These are phyloP conservation scores for Aegilops longissima DNA, from an alignment of 176 grass and related monocot genomes.

Conservation along the genomic window DNA sequence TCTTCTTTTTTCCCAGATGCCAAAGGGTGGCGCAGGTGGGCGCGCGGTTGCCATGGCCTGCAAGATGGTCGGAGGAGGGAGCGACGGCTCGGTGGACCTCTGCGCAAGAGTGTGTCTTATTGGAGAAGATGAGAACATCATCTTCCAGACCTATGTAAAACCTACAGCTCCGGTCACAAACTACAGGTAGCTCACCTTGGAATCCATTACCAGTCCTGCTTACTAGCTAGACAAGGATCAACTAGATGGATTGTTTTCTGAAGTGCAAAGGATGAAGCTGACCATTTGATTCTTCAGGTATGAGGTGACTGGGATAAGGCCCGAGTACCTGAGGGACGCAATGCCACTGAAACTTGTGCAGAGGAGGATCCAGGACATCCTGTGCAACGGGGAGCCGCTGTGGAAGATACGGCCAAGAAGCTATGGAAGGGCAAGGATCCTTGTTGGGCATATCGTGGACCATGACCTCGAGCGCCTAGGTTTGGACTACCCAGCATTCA, in stretches of 20 bases:
- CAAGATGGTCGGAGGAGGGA: slow-evolving; percentile 81
- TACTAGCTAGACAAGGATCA: not conserved
- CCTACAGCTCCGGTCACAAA: slow-evolving; percentile 63
- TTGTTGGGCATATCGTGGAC: slow-evolving; percentile 74
- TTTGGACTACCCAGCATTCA: slow-evolving; percentile 69
- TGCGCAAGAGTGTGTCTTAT: slow-evolving; percentile 68
- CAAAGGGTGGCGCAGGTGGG: slow-evolving; percentile 38
- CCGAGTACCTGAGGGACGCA: slow-evolving; percentile 74
- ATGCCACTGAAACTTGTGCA: slow-evolving; percentile 68
- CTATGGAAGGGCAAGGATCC: slow-evolving; percentile 54
- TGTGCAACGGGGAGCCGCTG: slow-evolving; percentile 78
- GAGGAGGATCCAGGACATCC: slow-evolving; percentile 74
- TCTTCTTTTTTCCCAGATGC: slow-evolving; percentile 43
- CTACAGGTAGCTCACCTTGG: slow-evolving; percentile 50
- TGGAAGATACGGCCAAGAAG: slow-evolving; percentile 75
- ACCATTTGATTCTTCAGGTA: slow-evolving; percentile 45
- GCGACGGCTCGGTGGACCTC: slow-evolving; percentile 68
- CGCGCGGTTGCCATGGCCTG: slow-evolving; percentile 67
- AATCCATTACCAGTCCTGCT: not conserved
- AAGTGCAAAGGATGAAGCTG: not conserved
- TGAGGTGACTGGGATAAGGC: slow-evolving; percentile 75
- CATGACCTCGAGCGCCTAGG: slow-evolving; percentile 75
- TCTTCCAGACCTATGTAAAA: slow-evolving; percentile 81
- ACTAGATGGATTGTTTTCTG: not conserved
- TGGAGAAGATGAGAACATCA: slow-evolving; percentile 70